Conservation (phyloP, 2,329 filamentous ascomycete species). For the Penicillium brasilianum region DNA sequence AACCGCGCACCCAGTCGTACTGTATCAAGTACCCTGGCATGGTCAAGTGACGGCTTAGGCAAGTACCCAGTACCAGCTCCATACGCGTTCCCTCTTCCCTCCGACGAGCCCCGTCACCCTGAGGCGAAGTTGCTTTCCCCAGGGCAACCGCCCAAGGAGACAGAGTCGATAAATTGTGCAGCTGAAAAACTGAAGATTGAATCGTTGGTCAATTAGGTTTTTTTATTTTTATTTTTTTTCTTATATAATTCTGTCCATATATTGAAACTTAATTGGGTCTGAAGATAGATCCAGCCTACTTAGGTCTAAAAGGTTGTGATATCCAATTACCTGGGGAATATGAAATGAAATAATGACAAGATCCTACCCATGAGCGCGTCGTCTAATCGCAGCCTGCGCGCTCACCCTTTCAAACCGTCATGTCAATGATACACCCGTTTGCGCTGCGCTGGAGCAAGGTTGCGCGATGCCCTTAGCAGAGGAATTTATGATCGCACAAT, state of each 20-base stretch:
- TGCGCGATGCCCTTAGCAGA: conserved; percentile 4
- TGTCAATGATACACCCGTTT: not conserved
- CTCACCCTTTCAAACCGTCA: not conserved
- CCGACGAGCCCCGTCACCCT: not conserved
- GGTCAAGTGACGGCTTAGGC: conserved; percentile 15
- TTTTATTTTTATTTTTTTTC: not conserved
- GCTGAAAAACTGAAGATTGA: not conserved
- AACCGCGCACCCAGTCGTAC: conserved; percentile 28
- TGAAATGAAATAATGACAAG: not conserved
- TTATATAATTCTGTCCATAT: not conserved
- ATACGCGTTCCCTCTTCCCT: conserved; percentile 11
- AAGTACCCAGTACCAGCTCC: conserved; percentile 22
- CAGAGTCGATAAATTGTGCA: not conserved
- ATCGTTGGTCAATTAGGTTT: not conserved
- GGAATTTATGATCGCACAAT: conserved; percentile 9
- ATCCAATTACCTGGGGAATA: not conserved
- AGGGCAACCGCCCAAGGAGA: not conserved
- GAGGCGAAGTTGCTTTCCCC: not conserved
- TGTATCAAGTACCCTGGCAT: conserved; percentile 26
- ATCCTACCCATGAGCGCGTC: not conserved
- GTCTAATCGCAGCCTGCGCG: not conserved
- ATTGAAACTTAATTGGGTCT: not conserved
- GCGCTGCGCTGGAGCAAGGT: not conserved
- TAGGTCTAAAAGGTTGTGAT: not conserved
- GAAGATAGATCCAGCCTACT: not conserved